Evolutionary conservation across 805 yeast species (phyloP).

Genomic region (Saccharomycopsis sp.): DNA sequence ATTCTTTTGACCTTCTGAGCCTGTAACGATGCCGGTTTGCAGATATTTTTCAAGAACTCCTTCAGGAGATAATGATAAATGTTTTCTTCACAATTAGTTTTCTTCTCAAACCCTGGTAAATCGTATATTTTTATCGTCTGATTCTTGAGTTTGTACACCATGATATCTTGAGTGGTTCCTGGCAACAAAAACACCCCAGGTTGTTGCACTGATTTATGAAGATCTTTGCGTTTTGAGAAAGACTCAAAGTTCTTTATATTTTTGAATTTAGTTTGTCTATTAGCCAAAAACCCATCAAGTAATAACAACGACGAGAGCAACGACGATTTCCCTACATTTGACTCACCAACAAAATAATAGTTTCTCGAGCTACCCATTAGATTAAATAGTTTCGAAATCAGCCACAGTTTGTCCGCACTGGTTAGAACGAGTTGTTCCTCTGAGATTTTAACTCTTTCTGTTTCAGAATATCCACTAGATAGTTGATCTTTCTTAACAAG

Average conservation of each 20-base stretch:
- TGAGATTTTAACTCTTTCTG: constrained; percentile 4
- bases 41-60: constrained; percentile 16
- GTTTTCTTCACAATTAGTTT: constrained; percentile 5
- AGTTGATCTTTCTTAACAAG: neutral
- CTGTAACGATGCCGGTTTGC: constrained; percentile 19
- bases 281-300: constrained; percentile 5
- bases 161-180: constrained; percentile 18
- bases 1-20: constrained; percentile 29
- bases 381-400: constrained; percentile 33
- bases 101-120: constrained; percentile 33
- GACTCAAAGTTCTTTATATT: neutral
- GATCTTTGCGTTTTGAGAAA: neutral
- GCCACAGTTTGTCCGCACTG: constrained; percentile 52
- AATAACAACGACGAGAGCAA: constrained; percentile 43
- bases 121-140: constrained; percentile 26
- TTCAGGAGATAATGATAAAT: constrained; percentile 5
- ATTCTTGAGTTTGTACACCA: constrained; percentile 10
- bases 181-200: constrained; percentile 20
- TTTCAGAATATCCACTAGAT: neutral
- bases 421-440: constrained; percentile 35
- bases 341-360: constrained; percentile 54
- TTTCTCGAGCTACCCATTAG: constrained; percentile 31
- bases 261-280: neutral
- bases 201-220: constrained; percentile 3
- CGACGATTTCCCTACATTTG: constrained; percentile 67